Conservation (phyloP, 2,329 filamentous ascomycete genomes). For the Fusarium newnesense region DNA sequence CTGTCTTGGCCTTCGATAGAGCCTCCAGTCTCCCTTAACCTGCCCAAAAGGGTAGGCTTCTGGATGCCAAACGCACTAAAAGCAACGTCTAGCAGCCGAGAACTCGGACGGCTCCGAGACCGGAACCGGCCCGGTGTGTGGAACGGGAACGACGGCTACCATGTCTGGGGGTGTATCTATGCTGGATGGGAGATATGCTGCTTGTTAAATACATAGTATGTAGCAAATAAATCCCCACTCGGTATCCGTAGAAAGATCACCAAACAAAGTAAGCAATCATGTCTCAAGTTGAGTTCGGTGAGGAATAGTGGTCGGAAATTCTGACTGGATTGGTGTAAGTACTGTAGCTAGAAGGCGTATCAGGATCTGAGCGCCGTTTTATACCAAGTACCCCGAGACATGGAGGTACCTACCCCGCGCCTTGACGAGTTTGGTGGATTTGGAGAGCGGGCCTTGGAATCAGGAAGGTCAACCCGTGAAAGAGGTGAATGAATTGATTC, state of each 20-base stretch:
- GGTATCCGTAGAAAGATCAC: background rate
- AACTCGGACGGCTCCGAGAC: conserved; percentile 33
- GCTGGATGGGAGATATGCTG: background rate
- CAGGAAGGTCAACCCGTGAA: conserved; percentile 32
- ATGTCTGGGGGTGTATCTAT: conserved; percentile 10
- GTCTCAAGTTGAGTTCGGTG: conserved; percentile 20
- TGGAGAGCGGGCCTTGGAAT: conserved; percentile 19
- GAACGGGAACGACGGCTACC: conserved; percentile 16
- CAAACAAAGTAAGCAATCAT: conserved; percentile 12
- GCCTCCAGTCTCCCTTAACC: conserved; percentile 25
- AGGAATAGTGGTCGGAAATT: conserved; percentile 12
- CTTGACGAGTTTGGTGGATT: conserved; percentile 2
- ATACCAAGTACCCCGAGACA: conserved; percentile 19
- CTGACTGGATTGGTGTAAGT: conserved; percentile 6
- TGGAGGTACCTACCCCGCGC: conserved; percentile 27
- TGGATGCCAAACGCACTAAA: conserved; percentile 17
- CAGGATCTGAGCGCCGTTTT: background rate
- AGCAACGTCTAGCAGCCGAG: conserved; percentile 4
- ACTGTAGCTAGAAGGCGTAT: conserved; percentile 26
- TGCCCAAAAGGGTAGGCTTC: conserved; percentile 36
- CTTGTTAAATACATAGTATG: background rate
- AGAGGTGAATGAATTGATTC: background rate
- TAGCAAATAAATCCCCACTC: background rate
- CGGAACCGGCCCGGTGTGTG: conserved; percentile 41
- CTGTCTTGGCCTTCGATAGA: background rate